Base-by-base conservation (phyloP, 2,329 filamentous ascomycete species). In the Arthroderma sp. region DNA sequence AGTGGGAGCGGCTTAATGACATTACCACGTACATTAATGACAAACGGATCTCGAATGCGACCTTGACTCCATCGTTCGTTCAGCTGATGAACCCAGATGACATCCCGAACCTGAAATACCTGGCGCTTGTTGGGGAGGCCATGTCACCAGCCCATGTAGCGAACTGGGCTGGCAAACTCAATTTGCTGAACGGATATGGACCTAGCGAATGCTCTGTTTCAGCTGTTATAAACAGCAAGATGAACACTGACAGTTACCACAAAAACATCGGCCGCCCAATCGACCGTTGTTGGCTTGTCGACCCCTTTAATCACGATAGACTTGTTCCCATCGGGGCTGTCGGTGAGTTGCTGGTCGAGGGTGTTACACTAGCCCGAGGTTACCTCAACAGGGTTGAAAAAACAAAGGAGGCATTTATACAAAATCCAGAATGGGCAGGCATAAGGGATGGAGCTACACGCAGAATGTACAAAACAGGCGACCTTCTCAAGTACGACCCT, bases 21-120 rank as follows among this genome's bases (percentile, higher is more conserved):
- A 70, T 81, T 3, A 67, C 69, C 0, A 72, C 71, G 0, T 71
- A 71, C 0, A 76, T 82, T 23, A 71, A 73, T 5, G 63, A 71
- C 0, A 76, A 78, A 70, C 66, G 74, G 6, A 74, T 76, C 28
- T 77, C 73, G 35, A 76, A 73, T 73, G 77, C 74, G 0, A 77
- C 79, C 64, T 74, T 83, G 66, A 84, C 81, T 0, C 77, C 80
- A 0, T 72, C 79, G 0, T 73, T 84, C 17, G 79, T 79, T 0
- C 61, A 68, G 4, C 61, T 74, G 4, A 57, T 77, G 6, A 61
- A 64, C 6, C 72, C 71, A 0, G 61, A 66, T 11, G 67, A 72
- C 8, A 67, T 76, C 4, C 71, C 71, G 2, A 66, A 63, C 4
- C 64, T 77, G 2, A 68, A 67, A 17, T 66, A 64, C 1, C 56